phyloP scores from a whole-genome alignment of 73 alveolate species.

The Durusdinium trenchii region DNA sequence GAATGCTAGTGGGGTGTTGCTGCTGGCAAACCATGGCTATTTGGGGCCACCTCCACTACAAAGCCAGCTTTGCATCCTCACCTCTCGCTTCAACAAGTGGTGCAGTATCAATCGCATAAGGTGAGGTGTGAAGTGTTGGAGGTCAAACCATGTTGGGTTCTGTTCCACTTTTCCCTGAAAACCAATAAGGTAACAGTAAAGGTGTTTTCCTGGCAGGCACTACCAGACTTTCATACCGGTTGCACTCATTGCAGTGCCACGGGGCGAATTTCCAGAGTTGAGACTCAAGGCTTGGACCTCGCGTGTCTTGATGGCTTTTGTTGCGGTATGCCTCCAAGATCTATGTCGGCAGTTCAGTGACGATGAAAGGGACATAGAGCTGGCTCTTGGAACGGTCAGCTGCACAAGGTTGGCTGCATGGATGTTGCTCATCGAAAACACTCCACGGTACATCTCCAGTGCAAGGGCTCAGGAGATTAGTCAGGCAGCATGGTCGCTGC shows the following conservation, averaged over 20 bases:
- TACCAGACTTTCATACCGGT: not conserved
- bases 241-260: not conserved
- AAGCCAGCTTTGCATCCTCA: not conserved
- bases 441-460: not conserved
- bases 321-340: not conserved
- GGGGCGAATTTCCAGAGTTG: not conserved
- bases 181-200: not conserved
- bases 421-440: not conserved
- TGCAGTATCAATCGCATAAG: not conserved
- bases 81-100: not conserved
- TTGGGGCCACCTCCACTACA: not conserved
- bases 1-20: not conserved
- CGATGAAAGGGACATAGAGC: not conserved
- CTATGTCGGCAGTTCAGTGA: not conserved
- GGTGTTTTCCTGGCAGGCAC: not conserved
- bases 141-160: not conserved
- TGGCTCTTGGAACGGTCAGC: not conserved
- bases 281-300: slow-evolving; percentile 29
- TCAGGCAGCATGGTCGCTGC: not conserved
- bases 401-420: not conserved
- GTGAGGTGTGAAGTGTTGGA: not conserved
- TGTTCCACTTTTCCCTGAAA: not conserved
- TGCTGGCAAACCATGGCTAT: not conserved
- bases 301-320: not conserved
- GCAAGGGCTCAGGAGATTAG: not conserved